Evolutionary conservation across 345 rosid genomes (phyloP).

Genomic region (Hibiscus tridactylites): DNA sequence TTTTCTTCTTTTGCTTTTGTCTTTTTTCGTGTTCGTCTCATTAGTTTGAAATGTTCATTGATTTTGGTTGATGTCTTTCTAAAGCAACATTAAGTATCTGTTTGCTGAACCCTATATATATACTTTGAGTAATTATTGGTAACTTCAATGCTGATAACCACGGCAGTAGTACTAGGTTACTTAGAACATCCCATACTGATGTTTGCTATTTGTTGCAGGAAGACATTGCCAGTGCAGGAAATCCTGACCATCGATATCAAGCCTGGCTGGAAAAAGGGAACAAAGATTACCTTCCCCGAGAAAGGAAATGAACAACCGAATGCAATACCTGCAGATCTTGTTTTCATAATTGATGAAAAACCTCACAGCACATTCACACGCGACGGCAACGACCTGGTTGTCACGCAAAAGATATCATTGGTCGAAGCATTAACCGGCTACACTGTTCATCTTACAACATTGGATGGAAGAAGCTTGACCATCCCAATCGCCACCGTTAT

Average conservation of each 20-base stretch:
- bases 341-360: constrained; percentile 73
- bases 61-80: not conserved
- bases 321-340: constrained; percentile 55
- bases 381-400: constrained; percentile 75
- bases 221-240: constrained; percentile 64
- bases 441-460: constrained; percentile 42
- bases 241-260: constrained; percentile 65
- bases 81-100: not conserved
- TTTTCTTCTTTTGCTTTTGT: not conserved
- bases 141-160: not conserved
- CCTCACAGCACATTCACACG: constrained; percentile 65
- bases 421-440: constrained; percentile 65
- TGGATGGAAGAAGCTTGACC: constrained; percentile 62
- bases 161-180: not conserved
- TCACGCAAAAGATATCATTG: constrained; percentile 51
- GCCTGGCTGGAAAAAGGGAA: constrained; percentile 93
- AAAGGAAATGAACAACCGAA: constrained; percentile 80
- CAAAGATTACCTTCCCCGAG: constrained; percentile 80
- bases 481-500: constrained; percentile 54
- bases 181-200: not conserved
- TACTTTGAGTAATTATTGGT: not conserved
- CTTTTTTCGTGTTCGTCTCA: not conserved
- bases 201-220: constrained; percentile 33
- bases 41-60: not conserved
- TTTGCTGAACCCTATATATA: not conserved